Base-by-base conservation (phyloP, 345 rosid species). In the Aurinia saxatilis region DNA sequence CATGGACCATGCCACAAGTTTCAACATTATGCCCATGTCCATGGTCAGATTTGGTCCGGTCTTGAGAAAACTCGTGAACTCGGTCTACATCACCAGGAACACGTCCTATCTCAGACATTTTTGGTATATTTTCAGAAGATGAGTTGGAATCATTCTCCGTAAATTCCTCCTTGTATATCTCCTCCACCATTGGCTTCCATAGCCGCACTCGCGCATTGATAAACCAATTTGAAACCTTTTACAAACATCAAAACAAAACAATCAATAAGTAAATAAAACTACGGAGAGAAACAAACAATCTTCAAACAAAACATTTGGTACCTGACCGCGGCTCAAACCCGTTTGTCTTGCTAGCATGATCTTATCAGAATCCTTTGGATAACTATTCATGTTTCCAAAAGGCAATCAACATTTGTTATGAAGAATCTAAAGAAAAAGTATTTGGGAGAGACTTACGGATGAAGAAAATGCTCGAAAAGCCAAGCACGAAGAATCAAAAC, bases 101-200 rank as follows among this genome's bases (percentile, higher is more conserved):
- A 36, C 13, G 73, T 53, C 42, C 39, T 7, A 9, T 37, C 41
- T 79, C 84, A 11, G 77, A 79, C 11, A 63, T 70, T 70, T 77
- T 86, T 14, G 75, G 75, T 21, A 74, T 82, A 68, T 73, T 90
- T 41, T 90, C 99, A 1, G 93, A 82, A 12, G 96, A 90, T 1
- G 95, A 85, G 72, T 78, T 90, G 8, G 96, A 95, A 68, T 90
- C 91, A 77, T 86, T 67, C 74, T 86, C 98, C 10, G 84, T 93
- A 50, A 73, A 79, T 74, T 95, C 99, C 77, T 95, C 99, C 70
- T 90, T 88, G 83, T 95, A 95, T 86, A 95, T 95, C 57, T 95
- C 99, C 70, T 95, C 98, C 11, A 95, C 96, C 99, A 95, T 90
- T 3, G 99, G 99, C 79, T 95, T 95, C 99, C 98, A 95, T 8